Percentiles rank a stretch among this genome's conserved stretches.
Evolutionary conservation across 176 grass and related monocot species (phyloP).

Genomic region (Metroxylon sagu): DNA sequence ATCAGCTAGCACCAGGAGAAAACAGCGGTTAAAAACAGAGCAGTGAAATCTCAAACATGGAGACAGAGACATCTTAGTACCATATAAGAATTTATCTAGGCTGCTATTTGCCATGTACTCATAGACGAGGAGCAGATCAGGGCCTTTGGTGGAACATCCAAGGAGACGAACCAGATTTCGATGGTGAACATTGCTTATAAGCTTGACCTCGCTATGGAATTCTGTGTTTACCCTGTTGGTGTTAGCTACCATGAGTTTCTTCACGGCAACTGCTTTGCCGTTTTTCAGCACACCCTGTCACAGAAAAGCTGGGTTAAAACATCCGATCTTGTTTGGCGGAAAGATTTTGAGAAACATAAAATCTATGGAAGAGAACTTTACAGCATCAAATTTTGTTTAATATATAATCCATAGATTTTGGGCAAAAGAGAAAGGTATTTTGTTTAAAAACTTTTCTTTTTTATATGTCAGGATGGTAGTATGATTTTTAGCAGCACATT

Average conservation of each 20-base stretch:
- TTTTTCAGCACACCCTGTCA: conserved; percentile 72
- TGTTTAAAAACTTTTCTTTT: no score
- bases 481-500: no score
- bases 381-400: no score
- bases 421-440: no score
- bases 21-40: no score
- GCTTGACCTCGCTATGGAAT: conserved; percentile 70
- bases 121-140: conserved; percentile 34
- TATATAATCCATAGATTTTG: no score
- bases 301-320: not conserved
- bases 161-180: conserved; percentile 66
- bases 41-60: no score
- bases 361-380: no score
- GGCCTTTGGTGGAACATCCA: conserved; percentile 66
- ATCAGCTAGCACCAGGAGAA: no score
- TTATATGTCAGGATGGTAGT: no score
- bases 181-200: conserved; percentile 89
- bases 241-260: conserved; percentile 44
- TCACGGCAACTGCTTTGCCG: conserved; percentile 72
- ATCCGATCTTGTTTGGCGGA: no score
- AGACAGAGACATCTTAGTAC: conserved; percentile 5
- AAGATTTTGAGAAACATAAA: no score
- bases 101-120: conserved; percentile 41
- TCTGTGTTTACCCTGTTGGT: conserved; percentile 42
- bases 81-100: conserved; percentile 79